These are phyloP conservation scores for Thalassia testudinum DNA, from an alignment of 116 monocot species.

Conservation along the genomic window DNA sequence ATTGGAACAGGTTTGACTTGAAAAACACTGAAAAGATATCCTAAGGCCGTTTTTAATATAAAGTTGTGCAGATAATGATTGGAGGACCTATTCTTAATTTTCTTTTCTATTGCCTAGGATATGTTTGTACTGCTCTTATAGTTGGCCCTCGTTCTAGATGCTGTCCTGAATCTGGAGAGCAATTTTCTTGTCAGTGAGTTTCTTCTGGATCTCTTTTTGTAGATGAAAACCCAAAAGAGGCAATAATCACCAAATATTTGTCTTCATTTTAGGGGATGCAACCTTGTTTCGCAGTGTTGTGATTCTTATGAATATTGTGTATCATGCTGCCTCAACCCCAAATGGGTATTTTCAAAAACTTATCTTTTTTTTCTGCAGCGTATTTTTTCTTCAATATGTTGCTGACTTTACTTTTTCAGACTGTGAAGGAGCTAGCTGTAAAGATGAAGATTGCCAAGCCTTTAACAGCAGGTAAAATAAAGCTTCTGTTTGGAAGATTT, in stretches of 20 bases:
- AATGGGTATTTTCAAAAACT: slow-evolving; percentile 24
- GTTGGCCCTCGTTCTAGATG: slow-evolving; percentile 50
- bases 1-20: neutral
- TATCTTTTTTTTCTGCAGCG: neutral
- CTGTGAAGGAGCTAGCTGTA: slow-evolving; percentile 41
- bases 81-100: neutral
- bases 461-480: slow-evolving; percentile 53
- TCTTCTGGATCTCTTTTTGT: neutral
- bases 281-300: slow-evolving; percentile 75
- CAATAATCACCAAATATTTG: no score
- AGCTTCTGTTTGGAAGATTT: neutral
- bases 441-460: slow-evolving; percentile 90
- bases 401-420: slow-evolving; percentile 27
- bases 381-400: neutral
- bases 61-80: neutral
- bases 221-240: neutral
- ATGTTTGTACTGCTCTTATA: slow-evolving; percentile 65
- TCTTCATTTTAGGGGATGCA: slow-evolving; percentile 63
- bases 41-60: neutral
- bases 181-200: slow-evolving; percentile 89
- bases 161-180: slow-evolving; percentile 53
- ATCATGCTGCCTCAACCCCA: slow-evolving; percentile 93
- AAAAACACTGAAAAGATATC: neutral
- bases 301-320: slow-evolving; percentile 96
- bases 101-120: slow-evolving; percentile 35